Conservation (phyloP, 495 filamentous ascomycete genomes). For the Trichocladium uniseriatum region DNA sequence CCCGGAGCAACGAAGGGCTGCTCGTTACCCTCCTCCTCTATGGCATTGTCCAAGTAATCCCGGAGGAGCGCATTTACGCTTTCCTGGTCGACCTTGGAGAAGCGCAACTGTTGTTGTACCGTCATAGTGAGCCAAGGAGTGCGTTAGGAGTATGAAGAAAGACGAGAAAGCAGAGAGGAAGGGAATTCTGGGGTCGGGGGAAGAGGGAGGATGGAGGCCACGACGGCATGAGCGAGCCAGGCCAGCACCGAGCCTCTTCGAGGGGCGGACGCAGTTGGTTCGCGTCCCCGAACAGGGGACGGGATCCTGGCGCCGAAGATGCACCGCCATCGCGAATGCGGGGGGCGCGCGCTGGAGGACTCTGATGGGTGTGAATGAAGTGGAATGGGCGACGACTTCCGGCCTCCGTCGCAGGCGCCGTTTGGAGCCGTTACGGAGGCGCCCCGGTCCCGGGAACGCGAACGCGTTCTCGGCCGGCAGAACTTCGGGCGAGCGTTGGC, state of each 20-base stretch:
- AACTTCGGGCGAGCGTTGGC: background rate
- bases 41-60: background rate
- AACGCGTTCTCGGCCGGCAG: conserved; percentile 1
- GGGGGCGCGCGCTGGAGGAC: background rate
- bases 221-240: background rate
- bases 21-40: background rate
- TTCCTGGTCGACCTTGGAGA: background rate
- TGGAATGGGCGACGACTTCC: background rate
- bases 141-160: background rate
- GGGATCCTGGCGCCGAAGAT: conserved; percentile 1
- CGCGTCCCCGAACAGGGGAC: background rate
- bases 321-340: background rate
- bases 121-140: background rate
- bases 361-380: background rate
- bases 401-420: conserved; percentile 1
- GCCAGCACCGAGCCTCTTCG: background rate
- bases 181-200: background rate
- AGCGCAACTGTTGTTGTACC: background rate
- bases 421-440: conserved; percentile 2
- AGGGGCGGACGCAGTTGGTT: too few relatives aligned
- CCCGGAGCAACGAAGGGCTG: background rate
- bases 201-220: background rate
- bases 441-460: conserved; percentile 1
- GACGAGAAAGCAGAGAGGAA: background rate
- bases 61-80: background rate